phyloP scores from a whole-genome alignment of 2,329 filamentous ascomycete species.

The Paecilomyces sp. region DNA sequence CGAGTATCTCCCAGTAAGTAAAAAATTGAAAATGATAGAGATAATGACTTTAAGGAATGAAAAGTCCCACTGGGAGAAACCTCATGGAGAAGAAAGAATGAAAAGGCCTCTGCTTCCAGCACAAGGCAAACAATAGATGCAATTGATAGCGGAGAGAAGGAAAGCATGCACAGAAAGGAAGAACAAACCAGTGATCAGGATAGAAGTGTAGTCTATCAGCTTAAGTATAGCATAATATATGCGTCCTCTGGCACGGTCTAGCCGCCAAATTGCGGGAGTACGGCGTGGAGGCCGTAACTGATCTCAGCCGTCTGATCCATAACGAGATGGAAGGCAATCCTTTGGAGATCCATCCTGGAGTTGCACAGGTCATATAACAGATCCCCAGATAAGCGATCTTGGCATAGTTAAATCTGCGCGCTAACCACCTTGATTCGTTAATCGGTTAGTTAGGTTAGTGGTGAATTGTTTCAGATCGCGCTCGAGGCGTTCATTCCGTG shows the following conservation, averaged over 20 bases:
- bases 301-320: background rate
- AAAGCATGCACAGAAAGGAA: background rate
- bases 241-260: background rate
- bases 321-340: background rate
- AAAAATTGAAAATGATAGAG: background rate
- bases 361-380: background rate
- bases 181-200: background rate
- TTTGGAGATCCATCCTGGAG: background rate
- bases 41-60: background rate
- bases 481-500: background rate
- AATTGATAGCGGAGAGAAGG: background rate
- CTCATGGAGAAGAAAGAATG: background rate
- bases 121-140: background rate
- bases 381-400: background rate
- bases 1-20: background rate
- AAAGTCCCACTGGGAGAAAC: background rate
- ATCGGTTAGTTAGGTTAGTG: background rate
- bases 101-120: background rate
- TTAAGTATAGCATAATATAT: background rate
- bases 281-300: background rate
- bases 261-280: background rate
- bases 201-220: background rate
- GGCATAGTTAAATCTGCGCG: background rate
- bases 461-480: background rate
- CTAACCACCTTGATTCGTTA: background rate